Percentiles rank a stretch among this genome's conserved stretches.
These are phyloP conservation scores for Aureobasidium namibiae DNA, from an alignment of 2,329 filamentous ascomycete species.

Conservation along the genomic window DNA sequence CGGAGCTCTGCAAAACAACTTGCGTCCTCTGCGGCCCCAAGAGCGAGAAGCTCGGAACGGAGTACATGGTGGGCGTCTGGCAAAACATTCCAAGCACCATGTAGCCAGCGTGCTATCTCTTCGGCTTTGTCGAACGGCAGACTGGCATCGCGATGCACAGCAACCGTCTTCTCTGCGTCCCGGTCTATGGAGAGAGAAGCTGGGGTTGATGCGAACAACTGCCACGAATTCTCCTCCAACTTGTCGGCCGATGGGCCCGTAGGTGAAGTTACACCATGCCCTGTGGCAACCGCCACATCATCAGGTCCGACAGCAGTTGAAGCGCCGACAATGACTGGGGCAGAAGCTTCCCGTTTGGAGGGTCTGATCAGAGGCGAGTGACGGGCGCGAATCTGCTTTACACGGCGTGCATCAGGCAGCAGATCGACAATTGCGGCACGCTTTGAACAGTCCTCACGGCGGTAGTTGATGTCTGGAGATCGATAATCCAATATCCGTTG, in stretches of 20 bases:
- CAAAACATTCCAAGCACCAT: background rate
- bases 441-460: background rate
- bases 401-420: background rate
- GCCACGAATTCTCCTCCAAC: background rate
- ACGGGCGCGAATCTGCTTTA: background rate
- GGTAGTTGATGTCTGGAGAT: background rate
- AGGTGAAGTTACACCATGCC: too few species aligned
- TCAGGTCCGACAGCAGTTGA: too few species aligned
- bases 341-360: background rate
- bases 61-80: background rate
- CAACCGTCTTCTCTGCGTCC: too few species aligned
- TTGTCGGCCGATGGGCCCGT: background rate
- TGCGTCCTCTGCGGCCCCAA: background rate
- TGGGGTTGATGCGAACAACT: too few species aligned
- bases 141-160: background rate
- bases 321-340: too few species aligned
- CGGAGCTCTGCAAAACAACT: background rate
- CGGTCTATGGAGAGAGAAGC: background rate
- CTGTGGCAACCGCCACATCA: too few species aligned
- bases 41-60: background rate
- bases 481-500: background rate
- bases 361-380: background rate
- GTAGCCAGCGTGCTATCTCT: background rate
- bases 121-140: background rate
- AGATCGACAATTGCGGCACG: background rate